Percentiles rank a stretch among this genome's conserved stretches.
phyloP scores from a whole-genome alignment of 768 basidiomycete species.

The Boletus subcaerulescens region DNA sequence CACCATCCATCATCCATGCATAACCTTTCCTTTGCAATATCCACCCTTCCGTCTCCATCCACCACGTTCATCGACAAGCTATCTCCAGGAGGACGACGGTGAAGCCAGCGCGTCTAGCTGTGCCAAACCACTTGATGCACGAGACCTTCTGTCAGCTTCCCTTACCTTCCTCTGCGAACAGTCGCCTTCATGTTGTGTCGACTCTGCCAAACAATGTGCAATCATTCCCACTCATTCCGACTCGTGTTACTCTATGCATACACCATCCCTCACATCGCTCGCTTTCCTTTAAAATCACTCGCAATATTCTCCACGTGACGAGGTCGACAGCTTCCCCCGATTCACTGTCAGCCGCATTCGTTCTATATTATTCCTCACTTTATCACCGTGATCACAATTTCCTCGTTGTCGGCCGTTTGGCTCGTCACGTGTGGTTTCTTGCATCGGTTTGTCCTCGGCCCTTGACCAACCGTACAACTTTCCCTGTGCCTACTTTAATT shows the following conservation, averaged over 20 bases:
- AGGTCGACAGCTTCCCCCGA: slow-evolving; percentile 53
- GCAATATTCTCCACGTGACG: slow-evolving; percentile 47
- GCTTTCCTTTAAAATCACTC: slow-evolving; percentile 39
- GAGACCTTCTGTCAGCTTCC: slow-evolving; percentile 6
- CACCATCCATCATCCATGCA: slow-evolving; percentile 65
- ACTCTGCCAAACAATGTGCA: slow-evolving; percentile 29
- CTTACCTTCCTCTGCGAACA: slow-evolving; percentile 12
- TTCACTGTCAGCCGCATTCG: slow-evolving; percentile 47
- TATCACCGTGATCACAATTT: slow-evolving; percentile 51
- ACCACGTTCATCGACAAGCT: slow-evolving; percentile 49
- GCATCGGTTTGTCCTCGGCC: slow-evolving; percentile 26
- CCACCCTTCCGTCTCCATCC: slow-evolving; percentile 41
- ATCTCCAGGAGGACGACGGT: slow-evolving; percentile 32
- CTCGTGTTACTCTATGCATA: slow-evolving; percentile 55
- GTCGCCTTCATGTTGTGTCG: slow-evolving; percentile 12
- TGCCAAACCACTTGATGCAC: slow-evolving; percentile 22
- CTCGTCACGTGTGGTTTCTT: slow-evolving; percentile 35
- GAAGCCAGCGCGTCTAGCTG: slow-evolving; percentile 12
- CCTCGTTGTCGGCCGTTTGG: slow-evolving; percentile 36
- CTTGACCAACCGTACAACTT: slow-evolving; percentile 26
- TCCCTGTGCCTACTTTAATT: slow-evolving; percentile 34
- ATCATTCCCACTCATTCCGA: slow-evolving; percentile 41
- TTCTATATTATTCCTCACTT: slow-evolving; percentile 83
- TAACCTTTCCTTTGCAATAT: slow-evolving; percentile 62
- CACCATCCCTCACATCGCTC: slow-evolving; percentile 49